phyloP scores from a whole-genome alignment of 129 eudicot genomes.

The sunflower (Helianthus annuus) region HanXRQr2.0-SUNRISE NC_035441.2:144672867-144673366 shows the following conservation, averaged over 20 bases:
- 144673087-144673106: not conserved
- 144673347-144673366: conserved; percentile 82
- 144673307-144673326: conserved; percentile 91
- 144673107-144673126: conserved; percentile 70
- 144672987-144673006: too few species aligned
- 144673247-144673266: conserved; percentile 87
- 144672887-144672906: too few species aligned
- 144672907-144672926: too few species aligned
- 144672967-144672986: too few species aligned
- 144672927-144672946: too few species aligned
- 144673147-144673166: conserved; percentile 90
- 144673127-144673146: conserved; percentile 98
- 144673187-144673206: conserved; percentile 75
- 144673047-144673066: too few species aligned
- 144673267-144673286: conserved; percentile 72
- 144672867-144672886: too few species aligned
- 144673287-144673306: conserved; percentile 99
- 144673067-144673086: not conserved
- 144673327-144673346: conserved; percentile 72
- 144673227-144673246: conserved; percentile 81
- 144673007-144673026: too few species aligned
- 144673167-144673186: conserved; percentile 95
- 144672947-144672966: too few species aligned
- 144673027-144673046: too few species aligned
- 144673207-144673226: conserved; percentile 87